These are phyloP conservation scores for Cryptococcus amylolentus DNA, from an alignment of 1,284 basidiomycete genomes.

Conservation along the genomic window DNA sequence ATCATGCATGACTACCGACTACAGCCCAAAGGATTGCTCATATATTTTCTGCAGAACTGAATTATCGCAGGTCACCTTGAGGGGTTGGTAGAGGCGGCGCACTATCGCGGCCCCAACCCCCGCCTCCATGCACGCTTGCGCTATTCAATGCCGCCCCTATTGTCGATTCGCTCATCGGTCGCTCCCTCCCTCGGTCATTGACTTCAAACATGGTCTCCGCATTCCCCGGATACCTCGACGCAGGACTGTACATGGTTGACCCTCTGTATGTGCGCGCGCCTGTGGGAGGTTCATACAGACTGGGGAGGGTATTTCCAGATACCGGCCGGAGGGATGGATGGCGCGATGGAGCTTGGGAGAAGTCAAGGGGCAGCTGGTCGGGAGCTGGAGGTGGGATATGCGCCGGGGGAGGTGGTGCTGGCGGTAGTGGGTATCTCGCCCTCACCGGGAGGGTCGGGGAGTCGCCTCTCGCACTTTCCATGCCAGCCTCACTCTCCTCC, in stretches of 20 bases:
- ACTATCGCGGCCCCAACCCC: constrained; percentile 1
- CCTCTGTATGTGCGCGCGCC: constrained; percentile 14
- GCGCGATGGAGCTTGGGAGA: neutral
- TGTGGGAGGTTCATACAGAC: constrained; percentile 19
- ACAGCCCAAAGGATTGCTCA: too few species aligned
- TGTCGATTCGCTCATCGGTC: neutral
- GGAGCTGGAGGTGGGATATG: constrained; percentile 1
- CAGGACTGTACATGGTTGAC: neutral
- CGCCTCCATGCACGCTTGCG: constrained; percentile 1
- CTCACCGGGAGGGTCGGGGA: too few species aligned
- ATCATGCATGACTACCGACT: neutral
- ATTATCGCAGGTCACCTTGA: too few species aligned
- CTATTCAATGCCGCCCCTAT: constrained; percentile 13
- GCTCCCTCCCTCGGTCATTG: neutral
- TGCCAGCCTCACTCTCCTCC: too few species aligned
- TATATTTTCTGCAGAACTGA: too few species aligned
- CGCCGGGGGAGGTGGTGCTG: neutral
- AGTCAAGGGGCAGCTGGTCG: constrained; percentile 1
- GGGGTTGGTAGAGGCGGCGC: constrained; percentile 1
- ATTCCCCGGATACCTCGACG: neutral
- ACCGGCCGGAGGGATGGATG: neutral
- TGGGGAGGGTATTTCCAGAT: constrained; percentile 11
- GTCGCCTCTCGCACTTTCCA: too few species aligned
- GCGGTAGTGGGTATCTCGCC: neutral
- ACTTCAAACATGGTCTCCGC: too few species aligned